Evolutionary conservation across 2,329 filamentous ascomycete species (phyloP).

Genomic region (Capronia epimyces): DNA sequence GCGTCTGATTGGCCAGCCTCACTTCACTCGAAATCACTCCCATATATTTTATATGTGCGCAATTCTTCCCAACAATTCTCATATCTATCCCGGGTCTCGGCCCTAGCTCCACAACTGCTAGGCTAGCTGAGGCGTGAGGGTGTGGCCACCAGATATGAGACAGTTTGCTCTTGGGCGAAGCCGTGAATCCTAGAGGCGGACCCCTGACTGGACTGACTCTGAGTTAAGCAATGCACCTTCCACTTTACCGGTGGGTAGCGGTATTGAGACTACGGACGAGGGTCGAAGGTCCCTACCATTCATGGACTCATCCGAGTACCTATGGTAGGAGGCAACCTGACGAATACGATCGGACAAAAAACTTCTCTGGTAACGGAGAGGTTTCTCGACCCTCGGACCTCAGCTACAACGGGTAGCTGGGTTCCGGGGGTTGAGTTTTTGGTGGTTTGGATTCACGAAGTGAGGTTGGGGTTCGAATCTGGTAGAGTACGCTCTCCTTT

Average conservation of each 20-base stretch:
- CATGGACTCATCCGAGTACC: neutral
- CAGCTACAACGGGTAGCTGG: neutral
- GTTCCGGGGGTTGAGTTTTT: neutral
- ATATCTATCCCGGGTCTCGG: neutral
- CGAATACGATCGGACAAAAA: neutral
- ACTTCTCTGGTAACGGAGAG: neutral
- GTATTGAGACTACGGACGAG: neutral
- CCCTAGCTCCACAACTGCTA: neutral
- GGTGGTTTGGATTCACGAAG: neutral
- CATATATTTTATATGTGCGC: neutral
- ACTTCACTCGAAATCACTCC: neutral
- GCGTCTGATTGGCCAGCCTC: neutral
- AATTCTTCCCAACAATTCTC: neutral
- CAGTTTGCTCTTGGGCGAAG: neutral
- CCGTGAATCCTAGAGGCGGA: constrained; percentile 1
- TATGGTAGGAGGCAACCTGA: neutral
- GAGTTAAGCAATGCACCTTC: neutral
- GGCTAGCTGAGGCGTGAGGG: neutral
- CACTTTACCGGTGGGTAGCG: neutral
- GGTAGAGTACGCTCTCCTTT: neutral
- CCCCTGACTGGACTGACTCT: constrained; percentile 1
- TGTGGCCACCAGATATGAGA: constrained; percentile 1
- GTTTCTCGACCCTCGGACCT: neutral
- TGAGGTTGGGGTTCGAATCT: neutral
- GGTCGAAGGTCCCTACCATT: neutral